Evolutionary conservation across 1,284 basidiomycete genomes (phyloP).

Genomic region (Butyriboletus appendiculatus): DNA sequence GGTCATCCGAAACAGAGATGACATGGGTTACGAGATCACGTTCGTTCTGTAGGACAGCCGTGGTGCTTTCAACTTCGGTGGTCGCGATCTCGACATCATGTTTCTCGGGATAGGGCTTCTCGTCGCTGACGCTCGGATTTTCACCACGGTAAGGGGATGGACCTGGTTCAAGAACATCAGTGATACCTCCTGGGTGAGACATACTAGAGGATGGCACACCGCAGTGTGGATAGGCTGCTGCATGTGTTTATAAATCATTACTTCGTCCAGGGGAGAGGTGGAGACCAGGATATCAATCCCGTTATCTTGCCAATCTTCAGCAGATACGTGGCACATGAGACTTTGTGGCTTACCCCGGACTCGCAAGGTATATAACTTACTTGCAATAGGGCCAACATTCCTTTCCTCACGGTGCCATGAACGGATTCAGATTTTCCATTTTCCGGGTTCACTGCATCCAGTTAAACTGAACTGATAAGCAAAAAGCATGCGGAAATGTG

Average conservation of each 20-base stretch:
- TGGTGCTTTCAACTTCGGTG: slow-evolving; percentile 19
- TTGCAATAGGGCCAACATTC: too few species aligned
- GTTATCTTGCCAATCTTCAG: background rate
- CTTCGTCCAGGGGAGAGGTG: background rate
- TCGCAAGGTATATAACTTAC: too few species aligned
- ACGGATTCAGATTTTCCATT: too few species aligned
- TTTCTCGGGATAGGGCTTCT: slow-evolving; percentile 35
- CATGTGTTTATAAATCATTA: slow-evolving; percentile 2
- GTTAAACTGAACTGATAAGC: background rate
- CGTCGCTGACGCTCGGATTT: slow-evolving; percentile 26
- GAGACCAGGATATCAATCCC: background rate
- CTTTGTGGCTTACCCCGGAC: too few species aligned
- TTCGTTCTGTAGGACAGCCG: slow-evolving; percentile 41
- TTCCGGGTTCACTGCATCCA: too few species aligned
- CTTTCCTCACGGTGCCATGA: too few species aligned
- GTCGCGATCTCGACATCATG: slow-evolving; percentile 37
- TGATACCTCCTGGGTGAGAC: slow-evolving; percentile 4
- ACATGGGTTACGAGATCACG: slow-evolving; percentile 53
- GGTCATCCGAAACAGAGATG: slow-evolving; percentile 55
- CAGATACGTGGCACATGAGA: background rate
- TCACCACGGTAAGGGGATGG: background rate
- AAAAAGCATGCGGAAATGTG: background rate
- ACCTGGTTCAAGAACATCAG: slow-evolving; percentile 5
- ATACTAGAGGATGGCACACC: slow-evolving; percentile 9
- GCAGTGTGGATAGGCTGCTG: background rate